Evolutionary conservation across 1,284 basidiomycete species (phyloP).

Genomic region (Leccinum subspadiceum): DNA sequence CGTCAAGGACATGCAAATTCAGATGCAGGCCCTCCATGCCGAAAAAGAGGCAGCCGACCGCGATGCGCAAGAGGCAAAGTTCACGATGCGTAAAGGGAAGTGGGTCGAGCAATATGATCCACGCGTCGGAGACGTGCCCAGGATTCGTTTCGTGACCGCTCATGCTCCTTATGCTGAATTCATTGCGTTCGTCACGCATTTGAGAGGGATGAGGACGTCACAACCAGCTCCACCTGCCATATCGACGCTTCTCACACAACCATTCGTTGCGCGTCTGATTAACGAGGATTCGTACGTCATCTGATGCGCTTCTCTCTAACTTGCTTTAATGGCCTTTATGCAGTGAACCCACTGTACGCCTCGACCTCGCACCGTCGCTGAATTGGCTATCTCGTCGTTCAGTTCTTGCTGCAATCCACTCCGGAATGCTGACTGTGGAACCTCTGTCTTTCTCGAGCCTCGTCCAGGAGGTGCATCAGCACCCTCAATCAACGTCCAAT

Average conservation of each 20-base stretch:
- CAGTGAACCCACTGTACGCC: constrained; percentile 86
- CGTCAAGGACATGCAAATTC: constrained; percentile 78
- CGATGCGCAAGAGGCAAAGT: constrained; percentile 38
- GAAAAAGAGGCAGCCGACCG: constrained; percentile 62
- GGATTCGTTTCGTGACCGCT: constrained; percentile 52
- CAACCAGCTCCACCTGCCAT: constrained; percentile 58
- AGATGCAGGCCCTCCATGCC: constrained; percentile 73
- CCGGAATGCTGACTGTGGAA: constrained; percentile 87
- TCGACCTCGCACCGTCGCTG: constrained; percentile 92
- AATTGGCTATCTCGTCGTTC: constrained; percentile 90
- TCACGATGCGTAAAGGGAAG: constrained; percentile 50
- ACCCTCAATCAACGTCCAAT: constrained; percentile 27
- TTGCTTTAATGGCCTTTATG: constrained; percentile 10
- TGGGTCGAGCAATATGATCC: constrained; percentile 48
- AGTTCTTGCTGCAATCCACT: constrained; percentile 84
- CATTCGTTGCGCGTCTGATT: constrained; percentile 81
- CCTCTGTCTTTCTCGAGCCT: constrained; percentile 64
- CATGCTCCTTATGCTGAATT: constrained; percentile 89
- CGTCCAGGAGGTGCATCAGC: constrained; percentile 46
- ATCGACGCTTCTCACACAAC: constrained; percentile 70
- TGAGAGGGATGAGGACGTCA: constrained; percentile 70
- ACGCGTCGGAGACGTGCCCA: constrained; percentile 17
- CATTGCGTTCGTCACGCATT: constrained; percentile 75
- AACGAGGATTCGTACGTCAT: constrained; percentile 87
- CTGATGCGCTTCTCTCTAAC: constrained; percentile 5